phyloP scores from a whole-genome alignment of 805 yeast species.

The Starmerella potacharoeniae region DNA sequence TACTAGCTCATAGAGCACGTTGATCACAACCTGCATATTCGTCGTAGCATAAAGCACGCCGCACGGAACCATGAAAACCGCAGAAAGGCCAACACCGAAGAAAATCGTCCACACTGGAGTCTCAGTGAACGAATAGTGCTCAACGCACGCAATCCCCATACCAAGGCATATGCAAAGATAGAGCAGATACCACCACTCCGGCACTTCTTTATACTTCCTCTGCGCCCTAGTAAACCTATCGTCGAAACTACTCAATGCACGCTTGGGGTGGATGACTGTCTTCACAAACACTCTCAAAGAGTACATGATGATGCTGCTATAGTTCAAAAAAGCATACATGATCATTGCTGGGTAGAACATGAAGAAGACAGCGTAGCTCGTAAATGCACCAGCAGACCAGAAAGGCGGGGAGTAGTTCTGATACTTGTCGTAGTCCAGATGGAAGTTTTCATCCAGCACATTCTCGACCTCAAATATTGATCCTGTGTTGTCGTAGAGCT shows the following conservation, averaged over 20 bases:
- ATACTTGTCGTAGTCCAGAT: slow-evolving; percentile 38
- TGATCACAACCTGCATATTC: slow-evolving; percentile 39
- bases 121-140: slow-evolving; percentile 28
- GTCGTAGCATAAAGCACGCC: slow-evolving; percentile 40
- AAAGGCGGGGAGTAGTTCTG: slow-evolving; percentile 50
- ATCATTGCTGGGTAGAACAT: slow-evolving; percentile 46
- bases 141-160: slow-evolving; percentile 37
- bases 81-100: slow-evolving; percentile 42
- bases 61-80: slow-evolving; percentile 42
- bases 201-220: slow-evolving; percentile 50
- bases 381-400: slow-evolving; percentile 50
- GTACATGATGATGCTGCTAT: slow-evolving; percentile 19
- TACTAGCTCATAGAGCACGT: slow-evolving; percentile 40
- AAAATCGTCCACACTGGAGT: slow-evolving; percentile 40
- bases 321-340: slow-evolving; percentile 37
- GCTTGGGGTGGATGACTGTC: slow-evolving; percentile 16
- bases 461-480: slow-evolving; percentile 34
- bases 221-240: slow-evolving; percentile 54
- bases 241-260: slow-evolving; percentile 28
- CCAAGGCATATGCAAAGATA: slow-evolving; percentile 34
- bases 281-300: slow-evolving; percentile 8
- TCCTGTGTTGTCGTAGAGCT: slow-evolving; percentile 35
- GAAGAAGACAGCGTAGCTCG: slow-evolving; percentile 46
- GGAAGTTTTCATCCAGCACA: slow-evolving; percentile 37
- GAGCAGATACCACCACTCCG: slow-evolving; percentile 49